Evolutionary conservation across 1,284 basidiomycete genomes (phyloP).

Genomic region (Sporisorium iseilematis-ciliati): DNA sequence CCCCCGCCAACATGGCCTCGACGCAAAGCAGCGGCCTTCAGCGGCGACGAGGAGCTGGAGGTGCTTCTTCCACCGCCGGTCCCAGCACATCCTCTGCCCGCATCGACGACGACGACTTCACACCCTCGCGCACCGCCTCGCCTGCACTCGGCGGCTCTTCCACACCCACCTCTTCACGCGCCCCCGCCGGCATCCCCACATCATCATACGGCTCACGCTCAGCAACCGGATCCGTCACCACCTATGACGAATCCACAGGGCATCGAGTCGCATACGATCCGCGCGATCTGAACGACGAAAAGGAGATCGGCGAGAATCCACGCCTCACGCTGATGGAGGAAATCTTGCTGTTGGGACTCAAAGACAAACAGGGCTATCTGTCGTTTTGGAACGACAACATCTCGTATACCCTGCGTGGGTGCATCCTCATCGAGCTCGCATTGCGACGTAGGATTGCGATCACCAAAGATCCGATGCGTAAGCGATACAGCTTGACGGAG

Average conservation of each 20-base stretch:
- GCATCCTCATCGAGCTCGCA: slow-evolving; percentile 67
- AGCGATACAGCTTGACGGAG: slow-evolving; percentile 48
- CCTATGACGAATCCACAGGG: slow-evolving; percentile 45
- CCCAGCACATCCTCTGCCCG: slow-evolving; percentile 36
- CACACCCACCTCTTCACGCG: slow-evolving; percentile 32
- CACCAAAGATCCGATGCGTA: slow-evolving; percentile 53
- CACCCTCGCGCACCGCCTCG: slow-evolving; percentile 35
- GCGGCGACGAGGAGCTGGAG: slow-evolving; percentile 40
- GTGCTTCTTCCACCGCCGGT: slow-evolving; percentile 23
- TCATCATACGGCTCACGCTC: slow-evolving; percentile 43
- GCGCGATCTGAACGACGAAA: slow-evolving; percentile 83
- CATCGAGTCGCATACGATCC: slow-evolving; percentile 88
- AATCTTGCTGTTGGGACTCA: slow-evolving; percentile 88
- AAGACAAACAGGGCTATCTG: slow-evolving; percentile 79
- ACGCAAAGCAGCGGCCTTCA: slow-evolving; percentile 43
- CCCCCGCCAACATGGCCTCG: slow-evolving; percentile 27
- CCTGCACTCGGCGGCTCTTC: slow-evolving; percentile 32
- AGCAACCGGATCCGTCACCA: slow-evolving; percentile 51
- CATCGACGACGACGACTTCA: slow-evolving; percentile 39
- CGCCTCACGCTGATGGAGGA: slow-evolving; percentile 96
- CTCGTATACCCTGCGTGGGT: slow-evolving; percentile 67
- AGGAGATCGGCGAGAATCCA: slow-evolving; percentile 82
- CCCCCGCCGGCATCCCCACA: slow-evolving; percentile 10
- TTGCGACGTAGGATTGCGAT: slow-evolving; percentile 63
- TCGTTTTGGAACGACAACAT: slow-evolving; percentile 70